Percentiles rank a stretch among this genome's conserved stretches.
phyloP scores from a whole-genome alignment of 208 protist species.

The Balamuthia mandrillaris region DNA sequence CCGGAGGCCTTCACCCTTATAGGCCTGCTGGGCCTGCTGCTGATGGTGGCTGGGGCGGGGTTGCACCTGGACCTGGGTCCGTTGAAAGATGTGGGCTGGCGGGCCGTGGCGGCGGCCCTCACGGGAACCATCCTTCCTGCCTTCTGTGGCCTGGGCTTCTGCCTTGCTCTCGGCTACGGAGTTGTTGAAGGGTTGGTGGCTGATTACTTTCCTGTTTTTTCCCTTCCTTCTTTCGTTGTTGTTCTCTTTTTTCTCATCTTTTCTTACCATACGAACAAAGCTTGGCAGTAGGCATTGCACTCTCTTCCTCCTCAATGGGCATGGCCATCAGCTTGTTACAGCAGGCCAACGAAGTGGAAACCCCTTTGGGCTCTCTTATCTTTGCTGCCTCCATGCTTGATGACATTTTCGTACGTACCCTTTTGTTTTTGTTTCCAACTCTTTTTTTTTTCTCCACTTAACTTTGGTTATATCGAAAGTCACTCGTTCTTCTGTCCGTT shows the following conservation, averaged over 20 bases:
- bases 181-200: neutral
- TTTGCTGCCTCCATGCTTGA: conserved; percentile 32
- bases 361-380: conserved; percentile 30
- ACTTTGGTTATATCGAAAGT: too few relatives aligned
- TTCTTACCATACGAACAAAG: neutral
- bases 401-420: neutral
- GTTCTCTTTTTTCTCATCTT: too few relatives aligned
- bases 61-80: conserved; percentile 14
- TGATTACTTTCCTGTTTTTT: neutral
- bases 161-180: neutral
- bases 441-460: too few relatives aligned
- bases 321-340: conserved; percentile 38
- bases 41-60: conserved; percentile 25
- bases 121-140: neutral
- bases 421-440: neutral
- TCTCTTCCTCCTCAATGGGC: conserved; percentile 34
- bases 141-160: neutral
- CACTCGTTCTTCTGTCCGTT: too few relatives aligned
- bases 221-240: neutral
- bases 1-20: neutral
- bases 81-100: neutral
- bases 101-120: neutral
- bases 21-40: conserved; percentile 7
- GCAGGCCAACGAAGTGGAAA: conserved; percentile 1
- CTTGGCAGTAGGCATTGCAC: conserved; percentile 21